Evolutionary conservation across 495 filamentous ascomycete species (phyloP).

Genomic region (Penicillium crystallinum): DNA sequence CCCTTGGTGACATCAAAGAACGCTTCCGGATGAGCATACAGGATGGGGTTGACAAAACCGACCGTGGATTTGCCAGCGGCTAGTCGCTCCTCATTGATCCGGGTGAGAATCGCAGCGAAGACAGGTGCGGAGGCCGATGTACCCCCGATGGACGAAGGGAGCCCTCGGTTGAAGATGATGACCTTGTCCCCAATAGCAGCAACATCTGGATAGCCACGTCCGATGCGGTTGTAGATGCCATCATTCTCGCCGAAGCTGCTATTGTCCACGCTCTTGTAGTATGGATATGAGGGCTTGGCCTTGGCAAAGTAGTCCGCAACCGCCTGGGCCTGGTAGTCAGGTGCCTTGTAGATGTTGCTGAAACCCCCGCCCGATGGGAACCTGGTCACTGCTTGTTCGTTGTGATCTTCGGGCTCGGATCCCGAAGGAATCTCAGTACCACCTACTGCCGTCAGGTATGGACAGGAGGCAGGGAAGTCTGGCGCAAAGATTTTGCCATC

Average conservation of each 20-base stretch:
- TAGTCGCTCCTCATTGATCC: slow-evolving; percentile 59
- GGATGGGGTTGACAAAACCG: slow-evolving; percentile 56
- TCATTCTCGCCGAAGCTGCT: slow-evolving; percentile 37
- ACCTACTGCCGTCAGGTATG: slow-evolving; percentile 48
- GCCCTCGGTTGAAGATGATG: slow-evolving; percentile 38
- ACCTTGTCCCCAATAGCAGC: slow-evolving; percentile 58
- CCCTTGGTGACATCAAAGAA: slow-evolving; percentile 60
- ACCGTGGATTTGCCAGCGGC: slow-evolving; percentile 50
- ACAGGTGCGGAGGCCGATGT: slow-evolving; percentile 57
- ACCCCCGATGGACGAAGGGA: slow-evolving; percentile 42
- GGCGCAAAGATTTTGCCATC: slow-evolving; percentile 43
- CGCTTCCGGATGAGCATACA: slow-evolving; percentile 56
- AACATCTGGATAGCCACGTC: slow-evolving; percentile 63
- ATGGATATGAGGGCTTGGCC: slow-evolving; percentile 42
- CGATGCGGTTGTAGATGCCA: slow-evolving; percentile 54
- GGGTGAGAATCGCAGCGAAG: slow-evolving; percentile 52
- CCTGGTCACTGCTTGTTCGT: slow-evolving; percentile 39
- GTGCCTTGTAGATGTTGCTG: slow-evolving; percentile 59
- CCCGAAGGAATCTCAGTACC: slow-evolving; percentile 39
- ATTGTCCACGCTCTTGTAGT: slow-evolving; percentile 35
- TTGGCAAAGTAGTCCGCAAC: slow-evolving; percentile 48
- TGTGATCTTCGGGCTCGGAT: slow-evolving; percentile 29
- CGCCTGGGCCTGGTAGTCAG: slow-evolving; percentile 51
- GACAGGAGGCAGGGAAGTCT: slow-evolving; percentile 48
- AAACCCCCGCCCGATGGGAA: slow-evolving; percentile 62